Conservation (phyloP, 768 basidiomycete genomes). For the Rhizopogon roseolus region DNA sequence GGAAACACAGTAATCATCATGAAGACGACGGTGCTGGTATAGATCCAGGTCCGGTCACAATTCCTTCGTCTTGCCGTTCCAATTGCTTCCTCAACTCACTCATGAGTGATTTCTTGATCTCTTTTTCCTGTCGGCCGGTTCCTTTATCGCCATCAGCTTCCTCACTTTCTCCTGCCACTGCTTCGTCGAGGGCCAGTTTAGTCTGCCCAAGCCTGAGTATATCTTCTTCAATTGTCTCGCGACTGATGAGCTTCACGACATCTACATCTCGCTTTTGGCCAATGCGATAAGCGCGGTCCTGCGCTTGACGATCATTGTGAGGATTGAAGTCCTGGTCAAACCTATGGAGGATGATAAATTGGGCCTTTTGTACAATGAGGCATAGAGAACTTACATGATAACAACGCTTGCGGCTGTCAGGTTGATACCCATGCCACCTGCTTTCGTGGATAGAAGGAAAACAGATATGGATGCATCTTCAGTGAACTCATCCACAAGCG, state of each 20-base stretch:
- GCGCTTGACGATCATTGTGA: constrained; percentile 96
- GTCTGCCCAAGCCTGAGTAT: constrained; percentile 88
- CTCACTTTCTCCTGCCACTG: constrained; percentile 73
- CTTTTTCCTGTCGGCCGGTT: constrained; percentile 62
- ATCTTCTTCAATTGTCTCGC: constrained; percentile 93
- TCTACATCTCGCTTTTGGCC: constrained; percentile 94
- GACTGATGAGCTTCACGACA: constrained; percentile 89
- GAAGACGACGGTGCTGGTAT: not conserved
- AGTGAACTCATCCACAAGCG: constrained; percentile 93
- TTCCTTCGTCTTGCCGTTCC: constrained; percentile 44
- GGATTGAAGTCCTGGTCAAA: constrained; percentile 99
- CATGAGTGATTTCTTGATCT: constrained; percentile 85
- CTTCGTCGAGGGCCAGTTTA: constrained; percentile 89
- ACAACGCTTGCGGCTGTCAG: constrained; percentile 94
- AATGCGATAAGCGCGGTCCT: constrained; percentile 95
- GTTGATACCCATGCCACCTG: constrained; percentile 96
- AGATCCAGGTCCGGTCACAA: constrained; percentile 2
- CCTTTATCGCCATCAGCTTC: constrained; percentile 57
- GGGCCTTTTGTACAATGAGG: not conserved
- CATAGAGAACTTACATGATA: constrained; percentile 59
- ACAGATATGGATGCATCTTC: constrained; percentile 77
- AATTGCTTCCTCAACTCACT: constrained; percentile 80
- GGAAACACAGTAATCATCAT: constrained; percentile 9
- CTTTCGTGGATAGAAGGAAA: constrained; percentile 89
- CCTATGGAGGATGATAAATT: constrained; percentile 33